phyloP scores from a whole-genome alignment of 1,139 yeast species.

The Geotrichum carabidarum region DNA sequence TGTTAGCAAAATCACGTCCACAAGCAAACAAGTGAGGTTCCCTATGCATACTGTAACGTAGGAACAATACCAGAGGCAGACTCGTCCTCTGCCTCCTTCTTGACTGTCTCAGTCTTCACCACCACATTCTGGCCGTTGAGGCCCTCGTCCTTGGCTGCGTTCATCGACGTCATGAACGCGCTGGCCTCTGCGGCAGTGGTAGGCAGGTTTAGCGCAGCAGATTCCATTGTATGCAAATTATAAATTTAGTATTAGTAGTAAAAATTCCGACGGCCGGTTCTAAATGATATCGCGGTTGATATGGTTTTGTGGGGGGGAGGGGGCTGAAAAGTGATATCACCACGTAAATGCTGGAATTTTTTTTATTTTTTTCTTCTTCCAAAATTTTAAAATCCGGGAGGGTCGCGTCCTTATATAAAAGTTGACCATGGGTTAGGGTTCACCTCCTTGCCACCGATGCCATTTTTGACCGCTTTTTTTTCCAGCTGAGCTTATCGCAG shows the following conservation, averaged over 20 bases:
- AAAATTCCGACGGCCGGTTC: too few species aligned
- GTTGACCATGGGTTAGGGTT: background rate
- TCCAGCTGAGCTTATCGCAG: background rate
- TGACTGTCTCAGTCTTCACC: slow-evolving; percentile 32
- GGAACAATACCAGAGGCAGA: slow-evolving; percentile 92
- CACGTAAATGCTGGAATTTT: background rate
- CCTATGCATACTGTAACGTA: slow-evolving; percentile 56
- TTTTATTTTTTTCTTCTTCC: too few species aligned
- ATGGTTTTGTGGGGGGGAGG: background rate
- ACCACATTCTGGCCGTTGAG: slow-evolving; percentile 17
- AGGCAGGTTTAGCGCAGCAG: slow-evolving; percentile 44
- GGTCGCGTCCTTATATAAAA: slow-evolving; percentile 5
- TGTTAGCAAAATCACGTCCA: slow-evolving; percentile 11
- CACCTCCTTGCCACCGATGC: background rate
- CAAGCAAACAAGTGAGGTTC: background rate
- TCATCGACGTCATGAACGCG: slow-evolving; percentile 61
- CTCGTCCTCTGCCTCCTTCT: slow-evolving; percentile 40
- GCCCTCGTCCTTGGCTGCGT: slow-evolving; percentile 23
- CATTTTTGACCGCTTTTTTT: background rate
- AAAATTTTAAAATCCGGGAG: background rate
- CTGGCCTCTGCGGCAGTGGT: slow-evolving; percentile 78
- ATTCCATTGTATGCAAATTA: slow-evolving; percentile 15
- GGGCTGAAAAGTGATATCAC: background rate
- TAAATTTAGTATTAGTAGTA: background rate
- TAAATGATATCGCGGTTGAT: too few species aligned